Evolutionary conservation across 2,329 filamentous ascomycete genomes (phyloP), one percentile per base, ranked within the genome.

Genomic region (Lachnellula arida): DNA sequence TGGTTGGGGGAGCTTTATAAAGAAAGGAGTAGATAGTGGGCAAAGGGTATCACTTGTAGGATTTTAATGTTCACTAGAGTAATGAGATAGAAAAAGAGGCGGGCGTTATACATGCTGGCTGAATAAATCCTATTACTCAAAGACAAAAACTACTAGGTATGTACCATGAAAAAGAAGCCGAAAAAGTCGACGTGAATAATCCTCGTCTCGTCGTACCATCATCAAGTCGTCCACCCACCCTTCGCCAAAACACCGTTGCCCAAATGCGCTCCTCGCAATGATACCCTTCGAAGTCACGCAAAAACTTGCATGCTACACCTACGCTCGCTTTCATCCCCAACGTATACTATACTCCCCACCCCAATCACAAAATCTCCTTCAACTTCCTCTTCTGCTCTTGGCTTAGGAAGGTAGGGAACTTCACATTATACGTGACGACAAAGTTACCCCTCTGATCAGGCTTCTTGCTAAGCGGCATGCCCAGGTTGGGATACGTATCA

Each of bases 381-480:
- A 99, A 73, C 70, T 87, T 80, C 61, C 85, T 76, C 78, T 96
- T 97, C 75, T 97, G 93, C 4, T 81, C 76, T 7, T 80, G 55
- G 4, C 90, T 93, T 73, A 99, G 74, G 42, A 74, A 86, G 3
- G 85, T 86, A 0, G 94, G 94, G 76, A 96, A 97, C 70, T 89
- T 92, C 72, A 99, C 92, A 68, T 94, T 94, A 67, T 96, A 92
- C 58, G 86, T 88, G 57, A 99, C 81, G 56, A 97, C 76, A 63
- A 99, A 89, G 69, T 96, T 91, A 23, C 94, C 94, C 55, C 93
- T 82, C 66, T 91, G 82, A 57, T 77, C 84, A 0, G 89, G 90
- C 70, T 91, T 93, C 81, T 96, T 97, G 59, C 89, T 90, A 67
- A 94, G 85, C 39, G 92, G 91, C 94, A 99, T 97, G 57, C 94